A percentile compares a stretch with the other conserved stretches of the same genome.
These are phyloP conservation scores for Gymnopus androsaceus DNA, from an alignment of 1,284 basidiomycete genomes.

Conservation along the genomic window DNA sequence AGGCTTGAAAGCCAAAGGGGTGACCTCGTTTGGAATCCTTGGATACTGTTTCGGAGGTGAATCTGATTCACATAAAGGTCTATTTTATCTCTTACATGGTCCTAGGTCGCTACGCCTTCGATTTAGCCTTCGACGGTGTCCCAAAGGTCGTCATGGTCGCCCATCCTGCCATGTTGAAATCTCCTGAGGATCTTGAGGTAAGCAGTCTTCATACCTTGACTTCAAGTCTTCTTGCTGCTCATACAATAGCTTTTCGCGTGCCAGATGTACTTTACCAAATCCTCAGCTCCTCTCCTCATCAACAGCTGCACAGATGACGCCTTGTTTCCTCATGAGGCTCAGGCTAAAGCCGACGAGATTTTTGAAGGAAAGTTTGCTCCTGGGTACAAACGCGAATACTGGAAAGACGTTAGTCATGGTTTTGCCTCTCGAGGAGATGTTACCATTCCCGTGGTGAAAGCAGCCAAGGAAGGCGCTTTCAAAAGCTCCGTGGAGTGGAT, in stretches of 20 bases:
- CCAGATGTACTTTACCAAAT: constrained; percentile 37
- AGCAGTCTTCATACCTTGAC: constrained; percentile 15
- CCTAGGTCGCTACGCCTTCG: constrained; percentile 58
- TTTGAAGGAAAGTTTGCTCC: constrained; percentile 47
- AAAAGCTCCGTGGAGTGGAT: constrained; percentile 48
- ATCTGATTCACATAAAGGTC: constrained; percentile 25
- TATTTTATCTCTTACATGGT: constrained; percentile 21
- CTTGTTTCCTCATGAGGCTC: constrained; percentile 45
- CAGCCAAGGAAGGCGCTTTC: constrained; percentile 8
- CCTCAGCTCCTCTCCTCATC: constrained; percentile 61
- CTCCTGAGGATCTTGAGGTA: constrained; percentile 1
- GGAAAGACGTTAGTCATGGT: constrained; percentile 35
- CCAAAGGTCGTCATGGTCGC: constrained; percentile 56
- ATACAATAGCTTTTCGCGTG: not conserved
- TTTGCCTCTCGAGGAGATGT: constrained; percentile 6
- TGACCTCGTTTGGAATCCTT: constrained; percentile 58
- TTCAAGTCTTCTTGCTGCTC: not conserved
- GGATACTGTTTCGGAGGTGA: constrained; percentile 75
- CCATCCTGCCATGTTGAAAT: too few species aligned
- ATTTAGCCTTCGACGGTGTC: constrained; percentile 63
- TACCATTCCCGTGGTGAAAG: constrained; percentile 5
- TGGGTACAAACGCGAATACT: constrained; percentile 59
- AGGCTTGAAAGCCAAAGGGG: constrained; percentile 57
- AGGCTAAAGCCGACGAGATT: constrained; percentile 53
- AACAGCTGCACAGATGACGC: constrained; percentile 60